Evolutionary conservation across 306 rosid species (phyloP).

Genomic region (Quercus variabilis): DNA sequence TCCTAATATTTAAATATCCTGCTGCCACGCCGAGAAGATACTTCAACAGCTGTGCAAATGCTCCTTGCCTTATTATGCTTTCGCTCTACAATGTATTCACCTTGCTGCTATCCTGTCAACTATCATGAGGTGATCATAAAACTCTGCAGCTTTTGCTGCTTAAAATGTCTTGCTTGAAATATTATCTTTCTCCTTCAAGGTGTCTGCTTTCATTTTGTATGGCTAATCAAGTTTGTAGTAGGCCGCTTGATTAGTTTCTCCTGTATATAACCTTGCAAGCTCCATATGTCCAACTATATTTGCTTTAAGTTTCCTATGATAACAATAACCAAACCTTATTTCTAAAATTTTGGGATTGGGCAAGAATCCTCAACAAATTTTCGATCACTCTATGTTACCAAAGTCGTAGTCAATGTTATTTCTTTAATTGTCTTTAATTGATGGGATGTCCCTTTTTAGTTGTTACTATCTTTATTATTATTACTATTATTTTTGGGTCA

Average conservation of each 20-base stretch:
- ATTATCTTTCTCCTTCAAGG: slow-evolving; percentile 10
- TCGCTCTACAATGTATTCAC: slow-evolving; percentile 29
- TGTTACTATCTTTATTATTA: no score
- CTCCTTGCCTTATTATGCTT: slow-evolving; percentile 32
- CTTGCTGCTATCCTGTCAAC: slow-evolving; percentile 14
- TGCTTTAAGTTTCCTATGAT: neutral
- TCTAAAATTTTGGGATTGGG: no score
- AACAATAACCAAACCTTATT: no score
- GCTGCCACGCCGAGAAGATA: slow-evolving; percentile 25
- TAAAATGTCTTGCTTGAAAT: slow-evolving; percentile 13
- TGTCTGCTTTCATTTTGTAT: slow-evolving; percentile 5
- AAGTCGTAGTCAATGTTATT: no score
- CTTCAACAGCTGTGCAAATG: slow-evolving; percentile 46
- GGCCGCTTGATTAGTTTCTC: slow-evolving; percentile 5
- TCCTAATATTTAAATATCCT: slow-evolving; percentile 37
- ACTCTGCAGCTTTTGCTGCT: slow-evolving; percentile 13
- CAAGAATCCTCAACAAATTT: no score
- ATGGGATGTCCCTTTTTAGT: no score
- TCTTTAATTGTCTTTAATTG: no score
- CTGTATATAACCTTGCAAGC: slow-evolving; percentile 28
- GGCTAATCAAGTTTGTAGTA: slow-evolving; percentile 17
- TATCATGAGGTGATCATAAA: slow-evolving; percentile 24
- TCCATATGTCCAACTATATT: neutral
- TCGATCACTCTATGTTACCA: no score
- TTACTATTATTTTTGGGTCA: neutral